phyloP scores from a whole-genome alignment of 805 yeast species.

The Barnettozyma sp. region DNA sequence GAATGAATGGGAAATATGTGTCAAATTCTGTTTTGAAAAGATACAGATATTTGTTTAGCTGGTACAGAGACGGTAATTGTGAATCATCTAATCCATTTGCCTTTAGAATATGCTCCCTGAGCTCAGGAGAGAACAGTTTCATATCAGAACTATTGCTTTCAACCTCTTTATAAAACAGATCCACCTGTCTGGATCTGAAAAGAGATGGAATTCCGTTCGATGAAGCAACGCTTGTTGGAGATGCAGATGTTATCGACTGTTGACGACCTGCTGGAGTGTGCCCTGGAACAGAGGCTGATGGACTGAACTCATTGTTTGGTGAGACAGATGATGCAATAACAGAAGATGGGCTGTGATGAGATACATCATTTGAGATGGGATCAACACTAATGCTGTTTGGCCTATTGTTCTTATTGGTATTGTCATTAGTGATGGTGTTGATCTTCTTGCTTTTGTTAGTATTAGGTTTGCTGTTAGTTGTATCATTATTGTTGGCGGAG shows the following conservation, averaged over 20 bases:
- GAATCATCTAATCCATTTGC: constrained; percentile 46
- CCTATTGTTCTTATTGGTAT: constrained; percentile 7
- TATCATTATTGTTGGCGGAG: too few relatives aligned
- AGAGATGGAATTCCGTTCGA: constrained; percentile 47
- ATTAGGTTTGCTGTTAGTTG: constrained; percentile 14
- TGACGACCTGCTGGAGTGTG: constrained; percentile 1
- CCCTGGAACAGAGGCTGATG: not conserved
- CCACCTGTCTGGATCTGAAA: constrained; percentile 61
- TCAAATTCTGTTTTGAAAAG: constrained; percentile 73
- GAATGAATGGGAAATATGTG: constrained; percentile 79
- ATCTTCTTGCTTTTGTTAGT: not conserved
- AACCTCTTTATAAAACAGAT: constrained; percentile 45
- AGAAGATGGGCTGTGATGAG: constrained; percentile 3
- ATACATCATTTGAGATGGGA: too few relatives aligned
- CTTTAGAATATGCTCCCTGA: constrained; percentile 47
- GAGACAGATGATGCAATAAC: constrained; percentile 3
- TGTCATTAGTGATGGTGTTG: constrained; percentile 2
- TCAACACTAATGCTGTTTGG: too few relatives aligned
- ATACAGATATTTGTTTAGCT: constrained; percentile 69
- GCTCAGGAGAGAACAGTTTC: constrained; percentile 40
- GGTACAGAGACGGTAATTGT: constrained; percentile 70
- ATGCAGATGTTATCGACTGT: constrained; percentile 1
- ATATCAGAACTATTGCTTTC: constrained; percentile 20
- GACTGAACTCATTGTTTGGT: constrained; percentile 2
- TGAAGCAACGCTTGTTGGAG: constrained; percentile 4